A percentile compares a stretch with the other conserved stretches of the same genome.
These are phyloP conservation scores for Talaromyces nanjingensis DNA, from an alignment of 495 filamentous ascomycete species.

Conservation along the genomic window DNA sequence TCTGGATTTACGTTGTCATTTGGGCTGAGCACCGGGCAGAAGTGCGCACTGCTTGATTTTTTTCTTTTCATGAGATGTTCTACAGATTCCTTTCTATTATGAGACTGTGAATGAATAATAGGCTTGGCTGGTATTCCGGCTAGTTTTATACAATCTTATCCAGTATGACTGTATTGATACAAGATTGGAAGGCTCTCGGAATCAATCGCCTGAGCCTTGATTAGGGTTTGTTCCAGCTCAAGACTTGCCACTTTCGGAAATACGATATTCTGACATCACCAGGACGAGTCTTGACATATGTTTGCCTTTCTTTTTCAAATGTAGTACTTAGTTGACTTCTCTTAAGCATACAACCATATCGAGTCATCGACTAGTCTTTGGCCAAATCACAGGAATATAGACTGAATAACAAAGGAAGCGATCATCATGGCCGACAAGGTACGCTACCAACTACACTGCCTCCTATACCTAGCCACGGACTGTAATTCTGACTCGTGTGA, in stretches of 20 bases:
- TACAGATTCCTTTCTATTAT: constrained; percentile 10
- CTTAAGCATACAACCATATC: background rate
- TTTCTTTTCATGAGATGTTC: constrained; percentile 14
- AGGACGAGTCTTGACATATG: background rate
- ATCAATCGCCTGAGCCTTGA: background rate
- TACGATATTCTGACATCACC: constrained; percentile 4
- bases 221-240: background rate
- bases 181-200: background rate
- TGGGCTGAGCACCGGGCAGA: constrained; percentile 35
- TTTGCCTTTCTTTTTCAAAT: background rate
- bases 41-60: constrained; percentile 39
- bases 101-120: constrained; percentile 16
- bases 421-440: constrained; percentile 6
- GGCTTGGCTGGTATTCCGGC: background rate
- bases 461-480: too few species aligned
- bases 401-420: background rate
- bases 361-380: background rate
- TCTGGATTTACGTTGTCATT: constrained; percentile 17
- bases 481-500: too few species aligned
- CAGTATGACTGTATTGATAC: background rate
- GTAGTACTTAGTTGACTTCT: background rate
- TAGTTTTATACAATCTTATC: background rate
- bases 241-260: background rate
- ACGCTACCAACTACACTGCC: background rate
- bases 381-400: background rate